Percentiles rank a stretch among this genome's conserved stretches.
Evolutionary conservation across 148 eudicot genomes (phyloP).

Genomic region (Rhododendron mucronatum): DNA sequence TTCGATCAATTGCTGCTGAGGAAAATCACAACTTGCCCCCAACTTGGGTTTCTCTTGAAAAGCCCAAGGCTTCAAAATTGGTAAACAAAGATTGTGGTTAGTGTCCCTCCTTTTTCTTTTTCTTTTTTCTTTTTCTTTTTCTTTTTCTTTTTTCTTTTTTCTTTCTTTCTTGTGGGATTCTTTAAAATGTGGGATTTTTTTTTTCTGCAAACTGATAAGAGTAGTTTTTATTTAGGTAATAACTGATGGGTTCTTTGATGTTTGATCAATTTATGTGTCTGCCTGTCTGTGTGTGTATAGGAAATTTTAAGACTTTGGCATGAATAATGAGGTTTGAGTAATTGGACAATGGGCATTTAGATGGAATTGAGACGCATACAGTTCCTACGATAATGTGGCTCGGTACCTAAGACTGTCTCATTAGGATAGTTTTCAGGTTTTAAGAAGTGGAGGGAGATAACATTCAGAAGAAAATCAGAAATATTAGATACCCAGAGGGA

Average conservation of each 20-base stretch:
- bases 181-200: not conserved
- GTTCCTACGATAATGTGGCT: not conserved
- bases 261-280: not conserved
- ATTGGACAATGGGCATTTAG: not conserved
- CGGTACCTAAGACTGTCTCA: not conserved
- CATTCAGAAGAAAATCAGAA: not conserved
- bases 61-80: slow-evolving; percentile 37
- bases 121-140: too few relatives aligned
- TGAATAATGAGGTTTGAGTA: not conserved
- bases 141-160: not conserved
- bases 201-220: not conserved
- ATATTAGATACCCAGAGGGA: not conserved
- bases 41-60: slow-evolving; percentile 70
- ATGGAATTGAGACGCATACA: not conserved
- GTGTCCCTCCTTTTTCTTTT: not conserved
- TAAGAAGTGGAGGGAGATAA: not conserved
- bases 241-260: not conserved
- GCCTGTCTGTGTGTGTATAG: not conserved
- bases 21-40: slow-evolving; percentile 53
- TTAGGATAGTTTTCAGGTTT: not conserved
- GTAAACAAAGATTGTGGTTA: slow-evolving; percentile 42
- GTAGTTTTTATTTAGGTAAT: not conserved
- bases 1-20: slow-evolving; percentile 43
- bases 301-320: not conserved
- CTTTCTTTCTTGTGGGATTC: not conserved